A percentile compares a stretch with the other conserved stretches of the same genome.
Conservation (phyloP, 2,329 filamentous ascomycete species). For the Pyrenochaeta sp. region DNA sequence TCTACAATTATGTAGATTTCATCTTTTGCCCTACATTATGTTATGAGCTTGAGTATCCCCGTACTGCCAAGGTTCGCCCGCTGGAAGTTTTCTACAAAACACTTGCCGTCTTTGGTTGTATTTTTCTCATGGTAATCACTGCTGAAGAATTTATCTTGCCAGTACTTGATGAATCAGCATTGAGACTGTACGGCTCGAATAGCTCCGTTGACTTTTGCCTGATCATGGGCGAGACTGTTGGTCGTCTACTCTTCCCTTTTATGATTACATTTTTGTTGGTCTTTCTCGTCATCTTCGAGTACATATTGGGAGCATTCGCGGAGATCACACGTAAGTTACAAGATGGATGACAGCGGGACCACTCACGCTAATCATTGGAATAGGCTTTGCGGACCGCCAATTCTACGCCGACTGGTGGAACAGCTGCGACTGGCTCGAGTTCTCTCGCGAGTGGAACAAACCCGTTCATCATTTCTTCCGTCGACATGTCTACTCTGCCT, state of each 20-base stretch:
- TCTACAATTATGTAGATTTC: constrained; percentile 84
- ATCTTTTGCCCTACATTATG: constrained; percentile 93
- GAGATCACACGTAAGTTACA: constrained; percentile 75
- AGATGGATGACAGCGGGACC: not conserved
- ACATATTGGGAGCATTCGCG: constrained; percentile 90
- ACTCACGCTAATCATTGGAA: constrained; percentile 12
- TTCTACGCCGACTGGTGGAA: constrained; percentile 86
- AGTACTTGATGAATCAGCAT: constrained; percentile 78
- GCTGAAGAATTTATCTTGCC: constrained; percentile 97
- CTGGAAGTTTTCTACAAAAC: constrained; percentile 84
- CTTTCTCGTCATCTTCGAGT: constrained; percentile 98
- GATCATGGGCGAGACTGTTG: constrained; percentile 88
- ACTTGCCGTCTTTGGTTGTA: constrained; percentile 91
- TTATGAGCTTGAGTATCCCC: constrained; percentile 96
- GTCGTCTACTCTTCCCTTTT: constrained; percentile 92
- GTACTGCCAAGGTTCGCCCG: constrained; percentile 78
- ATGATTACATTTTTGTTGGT: constrained; percentile 96
- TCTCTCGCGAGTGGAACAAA: constrained; percentile 61
- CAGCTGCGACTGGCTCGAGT: constrained; percentile 89
- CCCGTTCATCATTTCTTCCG: constrained; percentile 90
- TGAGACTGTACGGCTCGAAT: constrained; percentile 57
- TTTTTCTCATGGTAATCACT: constrained; percentile 90
- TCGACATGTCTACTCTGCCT: constrained; percentile 90
- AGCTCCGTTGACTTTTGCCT: constrained; percentile 73
- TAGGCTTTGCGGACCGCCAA: constrained; percentile 85